Evolutionary conservation across 1,284 basidiomycete genomes (phyloP).

Genomic region (Amylostereum areolatum): DNA sequence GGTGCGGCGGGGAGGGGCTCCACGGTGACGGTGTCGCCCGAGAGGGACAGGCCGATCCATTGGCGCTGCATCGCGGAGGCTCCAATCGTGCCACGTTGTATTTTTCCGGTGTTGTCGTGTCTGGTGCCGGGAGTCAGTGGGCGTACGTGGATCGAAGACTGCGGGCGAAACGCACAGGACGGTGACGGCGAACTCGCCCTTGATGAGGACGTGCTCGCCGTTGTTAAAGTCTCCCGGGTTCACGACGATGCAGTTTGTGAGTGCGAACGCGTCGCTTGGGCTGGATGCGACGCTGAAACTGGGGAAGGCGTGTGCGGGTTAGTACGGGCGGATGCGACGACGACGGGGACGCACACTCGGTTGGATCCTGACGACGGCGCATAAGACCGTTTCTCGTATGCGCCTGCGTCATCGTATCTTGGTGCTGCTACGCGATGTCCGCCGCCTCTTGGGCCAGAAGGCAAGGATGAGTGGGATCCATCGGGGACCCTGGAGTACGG

Average conservation of each 20-base stretch:
- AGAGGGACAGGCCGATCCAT: conserved; percentile 81
- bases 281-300: conserved; percentile 55
- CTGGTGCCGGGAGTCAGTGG: conserved; percentile 29
- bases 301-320: no score
- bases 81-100: conserved; percentile 60
- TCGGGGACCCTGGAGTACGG: conserved; percentile 46
- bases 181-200: conserved; percentile 64
- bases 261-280: conserved; percentile 62
- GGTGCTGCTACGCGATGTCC: conserved; percentile 24
- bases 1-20: conserved; percentile 55
- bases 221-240: conserved; percentile 70
- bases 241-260: conserved; percentile 81
- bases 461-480: conserved; percentile 11
- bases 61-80: conserved; percentile 68
- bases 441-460: conserved; percentile 12
- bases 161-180: conserved; percentile 42
- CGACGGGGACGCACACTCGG: no score
- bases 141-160: background rate
- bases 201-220: conserved; percentile 71
- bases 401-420: conserved; percentile 51
- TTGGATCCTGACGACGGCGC: conserved; percentile 22
- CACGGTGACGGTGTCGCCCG: conserved; percentile 72
- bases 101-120: conserved; percentile 69
- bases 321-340: no score
- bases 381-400: conserved; percentile 45